These are phyloP conservation scores for Yarrowia galli DNA, from an alignment of 1,139 yeast genomes.

Conservation along the genomic window DNA sequence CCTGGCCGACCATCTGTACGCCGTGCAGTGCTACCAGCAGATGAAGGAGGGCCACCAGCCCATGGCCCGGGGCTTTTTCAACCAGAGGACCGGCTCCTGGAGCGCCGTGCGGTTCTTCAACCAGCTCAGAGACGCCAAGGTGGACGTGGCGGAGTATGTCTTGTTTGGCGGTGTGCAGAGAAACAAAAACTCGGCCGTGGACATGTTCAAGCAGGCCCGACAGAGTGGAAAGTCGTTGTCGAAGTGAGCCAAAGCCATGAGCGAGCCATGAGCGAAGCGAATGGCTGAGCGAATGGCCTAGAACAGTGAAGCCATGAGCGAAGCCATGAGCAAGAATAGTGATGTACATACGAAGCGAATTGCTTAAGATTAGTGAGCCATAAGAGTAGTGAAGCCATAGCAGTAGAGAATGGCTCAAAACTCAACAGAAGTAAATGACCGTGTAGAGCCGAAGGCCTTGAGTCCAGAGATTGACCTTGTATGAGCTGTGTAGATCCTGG, in stretches of 20 bases:
- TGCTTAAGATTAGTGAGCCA: no score
- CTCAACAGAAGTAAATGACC: no score
- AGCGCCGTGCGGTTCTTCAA: conserved; percentile 21
- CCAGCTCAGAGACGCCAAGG: conserved; percentile 17
- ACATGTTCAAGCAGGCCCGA: conserved; percentile 29
- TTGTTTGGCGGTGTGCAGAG: conserved; percentile 15
- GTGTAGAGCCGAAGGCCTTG: no score
- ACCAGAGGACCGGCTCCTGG: conserved; percentile 18
- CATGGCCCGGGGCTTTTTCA: conserved; percentile 27
- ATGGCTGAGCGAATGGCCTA: not conserved
- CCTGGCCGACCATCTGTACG: conserved; percentile 35
- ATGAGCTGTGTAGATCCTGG: no score
- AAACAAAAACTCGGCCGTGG: conserved; percentile 12
- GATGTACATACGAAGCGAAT: no score
- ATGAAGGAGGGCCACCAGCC: conserved; percentile 35
- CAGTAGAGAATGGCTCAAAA: no score
- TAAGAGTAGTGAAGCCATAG: no score
- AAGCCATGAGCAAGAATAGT: no score
- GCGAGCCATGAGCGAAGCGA: not conserved
- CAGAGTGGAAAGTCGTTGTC: not conserved
- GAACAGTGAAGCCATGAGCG: not conserved
- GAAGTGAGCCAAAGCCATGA: no score
- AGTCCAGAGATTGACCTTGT: no score
- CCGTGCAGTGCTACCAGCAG: conserved; percentile 32
- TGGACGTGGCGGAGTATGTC: conserved; percentile 27